Evolutionary conservation across 192 early-diverging fungal species (phyloP).

Genomic region (Backusella circina): DNA sequence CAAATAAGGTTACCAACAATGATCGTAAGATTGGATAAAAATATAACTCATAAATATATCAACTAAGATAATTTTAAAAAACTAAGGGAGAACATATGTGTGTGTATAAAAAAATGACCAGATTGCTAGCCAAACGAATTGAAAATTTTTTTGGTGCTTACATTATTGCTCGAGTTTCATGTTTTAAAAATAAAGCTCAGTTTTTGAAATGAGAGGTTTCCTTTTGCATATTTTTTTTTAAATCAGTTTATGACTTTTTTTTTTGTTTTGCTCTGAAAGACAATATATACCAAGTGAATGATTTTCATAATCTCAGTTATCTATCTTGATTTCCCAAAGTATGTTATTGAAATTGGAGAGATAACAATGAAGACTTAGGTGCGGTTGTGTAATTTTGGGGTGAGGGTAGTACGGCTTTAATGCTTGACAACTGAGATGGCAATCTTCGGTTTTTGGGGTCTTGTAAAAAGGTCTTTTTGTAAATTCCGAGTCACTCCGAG

Average conservation of each 20-base stretch:
- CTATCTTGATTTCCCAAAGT: background rate
- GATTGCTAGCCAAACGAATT: background rate
- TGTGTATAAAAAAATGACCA: background rate
- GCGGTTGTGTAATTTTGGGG: constrained; percentile 8
- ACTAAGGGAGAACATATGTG: background rate
- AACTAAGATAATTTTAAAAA: background rate
- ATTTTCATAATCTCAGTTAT: background rate
- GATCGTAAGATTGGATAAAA: background rate
- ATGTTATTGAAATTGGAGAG: background rate
- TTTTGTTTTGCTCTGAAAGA: background rate
- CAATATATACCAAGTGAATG: background rate
- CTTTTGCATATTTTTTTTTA: background rate
- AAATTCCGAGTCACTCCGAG: constrained; percentile 7
- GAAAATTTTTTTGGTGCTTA: background rate
- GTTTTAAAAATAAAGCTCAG: background rate
- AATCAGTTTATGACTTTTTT: background rate
- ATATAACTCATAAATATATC: background rate
- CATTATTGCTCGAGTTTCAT: background rate
- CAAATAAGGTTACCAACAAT: background rate
- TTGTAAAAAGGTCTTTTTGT: background rate
- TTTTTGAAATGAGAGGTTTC: background rate
- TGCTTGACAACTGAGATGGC: constrained; percentile 1
- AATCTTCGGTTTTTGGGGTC: constrained; percentile 6
- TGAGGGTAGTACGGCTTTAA: background rate
- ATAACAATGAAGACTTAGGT: background rate